Base-by-base conservation (phyloP, 495 filamentous ascomycete species). In the Neurospora sp. region DNA sequence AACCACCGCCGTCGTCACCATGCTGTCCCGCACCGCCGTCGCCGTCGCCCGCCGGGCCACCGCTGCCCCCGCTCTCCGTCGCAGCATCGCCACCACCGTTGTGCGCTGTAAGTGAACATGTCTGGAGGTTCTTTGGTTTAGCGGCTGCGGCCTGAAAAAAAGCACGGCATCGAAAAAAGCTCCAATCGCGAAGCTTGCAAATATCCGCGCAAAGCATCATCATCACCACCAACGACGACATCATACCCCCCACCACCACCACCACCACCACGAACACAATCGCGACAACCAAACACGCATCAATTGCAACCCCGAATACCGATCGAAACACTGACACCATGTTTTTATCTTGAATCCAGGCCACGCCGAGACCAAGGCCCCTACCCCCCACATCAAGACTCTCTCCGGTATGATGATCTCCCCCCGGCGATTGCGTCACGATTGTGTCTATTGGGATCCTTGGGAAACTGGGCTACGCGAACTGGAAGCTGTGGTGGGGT, bases 1-100 rank as follows among this genome's bases (percentile, higher is more conserved):
- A 37, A 37, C 3, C 38, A 73, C 76, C 44, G 69, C 71, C 70
- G 44, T 42, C 69, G 46, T 74, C 84, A 86, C 84, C 85, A 96
- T 95, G 92, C 85, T 96, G 80, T 91, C 92, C 84, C 92, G 93
- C 83, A 89, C 93, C 76, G 92, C 89, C 78, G 82, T 92, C 77
- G 87, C 89, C 79, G 86, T 91, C 76, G 90, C 89, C 74, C 88
- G 91, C 83, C 92, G 92, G 79, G 89, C 89, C 72, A 89, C 89
- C 76, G 83, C 88, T 79, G 83, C 86, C 75, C 88, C 90, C 77
- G 76, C 88, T 75, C 85, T 86, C 77, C 82, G 82, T 74, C 89
- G 90, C 80, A 86, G 82, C 80, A 88, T 92, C 79, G 80, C 88
- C 70, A 86, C 83, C 78, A 85, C 87, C 73, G 78, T 88, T 76